Evolutionary conservation across 2,329 filamentous ascomycete genomes (phyloP), one percentile per base, ranked within the genome.

Genomic region (Domatiomyces globalis): DNA sequence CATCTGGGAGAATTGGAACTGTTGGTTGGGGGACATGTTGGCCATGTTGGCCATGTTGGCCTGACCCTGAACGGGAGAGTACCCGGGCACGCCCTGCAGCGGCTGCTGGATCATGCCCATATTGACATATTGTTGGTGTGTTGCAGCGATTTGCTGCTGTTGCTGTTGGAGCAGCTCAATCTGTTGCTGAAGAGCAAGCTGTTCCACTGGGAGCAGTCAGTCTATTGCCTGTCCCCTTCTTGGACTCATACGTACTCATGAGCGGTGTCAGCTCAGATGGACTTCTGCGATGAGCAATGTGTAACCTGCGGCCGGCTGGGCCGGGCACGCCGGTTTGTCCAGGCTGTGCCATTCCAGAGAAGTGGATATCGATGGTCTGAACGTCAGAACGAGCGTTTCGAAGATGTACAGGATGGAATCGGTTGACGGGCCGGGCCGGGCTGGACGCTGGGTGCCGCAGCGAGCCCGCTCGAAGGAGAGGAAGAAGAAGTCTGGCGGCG

Each of bases 121-220:
- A 69, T 92, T 95, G 63, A 95, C 84, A 74, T 95, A 95, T 72
- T 96, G 90, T 71, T 95, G 89, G 65, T 95, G 88, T 58, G 87
- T 92, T 62, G 87, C 87, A 71, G 94, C 87, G 65, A 96, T 94
- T 68, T 95, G 89, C 70, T 96, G 89, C 68, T 96, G 92, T 69
- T 96, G 92, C 69, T 95, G 88, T 73, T 96, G 90, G 65, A 96
- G 78, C 66, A 94, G 79, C 72, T 96, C 90, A 65, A 96, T 95
- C 72, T 96, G 90, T 74, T 95, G 90, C 73, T 95, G 89, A 67
- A 96, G 89, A 66, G 87, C 87, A 66, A 95, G 80, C 78, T 95
- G 89, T 75, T 95, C 90, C 86, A 95, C 89, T 94, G 63, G 36
- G 45, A 46, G 10, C 36, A 4, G 46, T 56, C 44, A 56, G 45